These are phyloP conservation scores for Dactylellina sp. DNA, from an alignment of 2,329 filamentous ascomycete species.

Conservation along the genomic window DNA sequence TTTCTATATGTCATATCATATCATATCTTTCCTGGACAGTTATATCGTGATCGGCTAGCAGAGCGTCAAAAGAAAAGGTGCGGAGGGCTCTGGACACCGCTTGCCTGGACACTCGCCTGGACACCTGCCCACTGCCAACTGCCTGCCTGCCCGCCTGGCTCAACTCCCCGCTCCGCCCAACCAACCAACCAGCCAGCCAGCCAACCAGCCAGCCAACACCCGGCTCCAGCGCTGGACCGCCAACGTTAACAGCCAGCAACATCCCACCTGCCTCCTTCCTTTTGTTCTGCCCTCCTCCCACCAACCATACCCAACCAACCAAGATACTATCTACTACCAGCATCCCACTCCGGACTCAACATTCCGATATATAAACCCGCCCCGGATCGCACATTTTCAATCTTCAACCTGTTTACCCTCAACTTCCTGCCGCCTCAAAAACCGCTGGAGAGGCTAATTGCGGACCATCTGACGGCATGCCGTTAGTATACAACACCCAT, in stretches of 20 bases:
- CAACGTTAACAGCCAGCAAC: conserved; percentile 6
- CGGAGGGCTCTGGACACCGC: too few species aligned
- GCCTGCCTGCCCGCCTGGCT: too few species aligned
- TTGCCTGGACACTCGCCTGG: too few species aligned
- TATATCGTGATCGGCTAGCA: conserved; percentile 21
- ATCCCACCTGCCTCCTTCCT: conserved; percentile 1
- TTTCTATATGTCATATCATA: too few species aligned
- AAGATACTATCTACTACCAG: background rate
- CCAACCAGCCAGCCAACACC: too few species aligned
- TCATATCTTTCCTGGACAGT: too few species aligned
- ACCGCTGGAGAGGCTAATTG: conserved; percentile 57
- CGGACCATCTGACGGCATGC: conserved; percentile 55
- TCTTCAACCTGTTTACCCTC: conserved; percentile 12
- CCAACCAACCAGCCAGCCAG: conserved; percentile 4
- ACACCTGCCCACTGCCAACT: conserved; percentile 37
- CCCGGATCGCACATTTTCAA: conserved; percentile 8
- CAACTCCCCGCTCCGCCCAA: too few species aligned
- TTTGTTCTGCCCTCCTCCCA: background rate
- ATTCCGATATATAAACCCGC: conserved; percentile 18
- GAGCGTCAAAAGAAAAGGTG: conserved; percentile 31
- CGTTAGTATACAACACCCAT: conserved; percentile 56
- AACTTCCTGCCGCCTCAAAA: conserved; percentile 37
- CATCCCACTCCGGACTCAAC: background rate
- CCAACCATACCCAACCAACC: background rate
- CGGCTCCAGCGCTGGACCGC: conserved; percentile 6